These are phyloP conservation scores for Hygrocybe punicea DNA, from an alignment of 768 basidiomycete species.

Conservation along the genomic window DNA sequence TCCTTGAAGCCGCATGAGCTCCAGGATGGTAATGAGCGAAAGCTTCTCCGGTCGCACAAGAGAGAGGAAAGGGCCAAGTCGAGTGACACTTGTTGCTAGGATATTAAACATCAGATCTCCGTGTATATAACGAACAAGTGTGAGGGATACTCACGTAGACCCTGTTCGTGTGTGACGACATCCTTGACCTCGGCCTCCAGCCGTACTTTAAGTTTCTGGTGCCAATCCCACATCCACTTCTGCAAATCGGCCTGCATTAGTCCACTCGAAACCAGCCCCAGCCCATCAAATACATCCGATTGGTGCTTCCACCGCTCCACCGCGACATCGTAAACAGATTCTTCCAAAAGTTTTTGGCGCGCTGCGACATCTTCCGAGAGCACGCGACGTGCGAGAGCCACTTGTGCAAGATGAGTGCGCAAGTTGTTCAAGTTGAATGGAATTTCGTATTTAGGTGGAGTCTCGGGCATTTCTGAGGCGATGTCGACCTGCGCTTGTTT, in stretches of 20 bases:
- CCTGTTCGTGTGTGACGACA: slow-evolving; percentile 29
- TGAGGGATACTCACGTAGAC: neutral
- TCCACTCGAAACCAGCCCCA: slow-evolving; percentile 50
- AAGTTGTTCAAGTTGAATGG: slow-evolving; percentile 76
- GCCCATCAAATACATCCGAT: slow-evolving; percentile 51
- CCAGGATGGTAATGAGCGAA: slow-evolving; percentile 84
- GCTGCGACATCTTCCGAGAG: slow-evolving; percentile 63
- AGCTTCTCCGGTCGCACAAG: slow-evolving; percentile 75
- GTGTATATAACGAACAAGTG: neutral
- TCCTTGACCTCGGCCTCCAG: slow-evolving; percentile 50
- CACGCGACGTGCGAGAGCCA: slow-evolving; percentile 60
- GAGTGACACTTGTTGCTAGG: neutral
- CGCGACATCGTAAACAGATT: slow-evolving; percentile 83
- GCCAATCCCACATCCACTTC: slow-evolving; percentile 87
- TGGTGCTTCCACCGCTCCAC: slow-evolving; percentile 66
- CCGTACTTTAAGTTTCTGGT: slow-evolving; percentile 51
- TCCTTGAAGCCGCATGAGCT: slow-evolving; percentile 78
- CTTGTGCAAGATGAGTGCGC: slow-evolving; percentile 61
- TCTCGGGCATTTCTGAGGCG: slow-evolving; percentile 16
- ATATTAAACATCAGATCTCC: neutral
- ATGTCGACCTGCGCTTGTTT: slow-evolving; percentile 8
- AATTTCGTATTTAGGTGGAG: slow-evolving; percentile 38
- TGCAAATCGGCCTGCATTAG: slow-evolving; percentile 54
- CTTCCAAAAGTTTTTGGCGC: slow-evolving; percentile 80
- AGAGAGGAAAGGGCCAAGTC: slow-evolving; percentile 66